phyloP scores from a whole-genome alignment of 208 protist genomes.

The Leishmania braziliensis region DNA sequence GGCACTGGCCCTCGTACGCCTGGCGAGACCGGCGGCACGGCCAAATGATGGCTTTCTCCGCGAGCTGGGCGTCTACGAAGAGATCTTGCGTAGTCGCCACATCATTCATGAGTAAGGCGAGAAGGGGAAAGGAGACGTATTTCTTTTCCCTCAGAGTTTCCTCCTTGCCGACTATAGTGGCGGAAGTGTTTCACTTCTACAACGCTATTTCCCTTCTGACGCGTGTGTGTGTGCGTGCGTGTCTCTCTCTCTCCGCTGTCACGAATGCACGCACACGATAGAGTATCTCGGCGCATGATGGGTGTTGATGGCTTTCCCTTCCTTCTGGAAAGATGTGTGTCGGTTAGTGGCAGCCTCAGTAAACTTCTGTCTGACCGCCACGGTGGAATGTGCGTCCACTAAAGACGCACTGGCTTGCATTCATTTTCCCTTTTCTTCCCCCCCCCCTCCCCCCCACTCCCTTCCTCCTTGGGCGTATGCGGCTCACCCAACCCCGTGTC shows the following conservation, averaged over 20 bases:
- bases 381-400: not conserved
- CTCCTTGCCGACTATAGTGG: not conserved
- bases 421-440: constrained; percentile 28
- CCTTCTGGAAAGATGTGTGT: not conserved
- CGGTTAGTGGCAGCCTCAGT: not conserved
- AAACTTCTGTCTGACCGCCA: not conserved
- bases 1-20: constrained; percentile 62
- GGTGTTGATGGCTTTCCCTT: not conserved
- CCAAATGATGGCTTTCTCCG: constrained; percentile 87
- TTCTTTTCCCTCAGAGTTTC: not conserved
- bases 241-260: not conserved
- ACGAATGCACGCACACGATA: not conserved
- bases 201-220: not conserved
- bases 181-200: not conserved
- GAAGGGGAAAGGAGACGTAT: not conserved
- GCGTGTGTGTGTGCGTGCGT: not conserved
- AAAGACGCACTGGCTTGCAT: not conserved
- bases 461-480: not conserved
- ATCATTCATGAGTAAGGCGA: not conserved
- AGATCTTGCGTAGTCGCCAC: constrained; percentile 17
- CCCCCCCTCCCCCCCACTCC: not conserved
- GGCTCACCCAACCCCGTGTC: not conserved
- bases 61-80: constrained; percentile 43
- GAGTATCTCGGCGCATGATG: not conserved
- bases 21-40: constrained; percentile 66